Evolutionary conservation across 495 filamentous ascomycete genomes (phyloP).

Genomic region (Neurospora sp.): DNA sequence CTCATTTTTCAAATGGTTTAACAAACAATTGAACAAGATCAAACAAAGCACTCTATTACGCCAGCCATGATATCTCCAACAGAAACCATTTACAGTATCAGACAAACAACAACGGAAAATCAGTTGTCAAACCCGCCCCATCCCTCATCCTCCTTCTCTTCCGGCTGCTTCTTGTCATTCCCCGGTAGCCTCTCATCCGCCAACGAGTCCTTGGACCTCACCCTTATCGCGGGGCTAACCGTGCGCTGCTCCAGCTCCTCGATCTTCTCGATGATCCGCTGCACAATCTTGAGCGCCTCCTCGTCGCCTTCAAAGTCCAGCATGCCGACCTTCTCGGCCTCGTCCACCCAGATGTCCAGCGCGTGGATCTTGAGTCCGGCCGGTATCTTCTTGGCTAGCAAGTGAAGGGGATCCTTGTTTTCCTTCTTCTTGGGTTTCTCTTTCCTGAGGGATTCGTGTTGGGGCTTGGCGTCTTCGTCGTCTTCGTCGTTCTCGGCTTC

Average conservation of each 20-base stretch:
- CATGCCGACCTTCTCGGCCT: slow-evolving; percentile 59
- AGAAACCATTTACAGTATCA: not conserved
- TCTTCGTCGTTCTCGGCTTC: not conserved
- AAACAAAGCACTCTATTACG: not conserved
- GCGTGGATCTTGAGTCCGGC: slow-evolving; percentile 83
- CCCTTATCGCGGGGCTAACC: slow-evolving; percentile 62
- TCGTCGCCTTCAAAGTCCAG: slow-evolving; percentile 33
- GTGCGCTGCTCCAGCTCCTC: slow-evolving; percentile 36
- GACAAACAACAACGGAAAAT: not conserved
- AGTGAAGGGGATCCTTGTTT: not conserved
- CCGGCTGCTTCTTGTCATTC: slow-evolving; percentile 27
- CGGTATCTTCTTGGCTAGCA: slow-evolving; percentile 41
- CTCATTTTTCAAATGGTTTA: no score
- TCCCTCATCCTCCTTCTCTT: slow-evolving; percentile 33
- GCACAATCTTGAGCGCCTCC: slow-evolving; percentile 22
- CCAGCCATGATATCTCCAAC: not conserved
- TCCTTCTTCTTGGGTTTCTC: not conserved
- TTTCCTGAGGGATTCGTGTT: not conserved
- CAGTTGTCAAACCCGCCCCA: slow-evolving; percentile 70
- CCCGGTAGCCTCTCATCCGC: slow-evolving; percentile 61
- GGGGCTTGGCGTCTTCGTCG: slow-evolving; percentile 15
- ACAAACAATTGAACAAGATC: not conserved
- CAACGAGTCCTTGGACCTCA: slow-evolving; percentile 59
- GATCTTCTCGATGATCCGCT: slow-evolving; percentile 25
- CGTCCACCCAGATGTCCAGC: slow-evolving; percentile 84